Conservation (phyloP, 257 asterid genomes). For the Paulownia fortunei region DNA sequence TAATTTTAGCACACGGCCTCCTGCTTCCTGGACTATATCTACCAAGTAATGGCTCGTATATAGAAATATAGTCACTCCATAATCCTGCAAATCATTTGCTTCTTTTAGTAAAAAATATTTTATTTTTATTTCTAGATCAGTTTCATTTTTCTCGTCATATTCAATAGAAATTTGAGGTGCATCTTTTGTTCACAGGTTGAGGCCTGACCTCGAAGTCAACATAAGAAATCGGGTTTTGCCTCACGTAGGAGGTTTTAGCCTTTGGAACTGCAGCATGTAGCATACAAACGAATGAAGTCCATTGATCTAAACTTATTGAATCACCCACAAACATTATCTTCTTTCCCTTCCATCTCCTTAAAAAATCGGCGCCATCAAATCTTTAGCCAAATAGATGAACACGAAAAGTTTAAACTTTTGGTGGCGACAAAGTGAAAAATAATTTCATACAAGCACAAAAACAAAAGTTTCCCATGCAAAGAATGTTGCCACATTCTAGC, state of each 20-base stretch:
- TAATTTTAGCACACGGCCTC: slow-evolving; percentile 49
- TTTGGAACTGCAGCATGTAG: slow-evolving; percentile 55
- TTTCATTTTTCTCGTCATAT: no score
- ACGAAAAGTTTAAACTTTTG: neutral
- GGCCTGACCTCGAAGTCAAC: slow-evolving; percentile 48
- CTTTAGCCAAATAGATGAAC: slow-evolving; percentile 9
- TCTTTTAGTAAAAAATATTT: no score
- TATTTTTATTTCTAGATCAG: no score
- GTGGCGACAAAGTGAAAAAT: neutral
- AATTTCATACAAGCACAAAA: no score
- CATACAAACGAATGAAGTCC: slow-evolving; percentile 60
- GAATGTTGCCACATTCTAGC: no score
- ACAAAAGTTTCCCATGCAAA: no score
- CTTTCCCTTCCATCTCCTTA: slow-evolving; percentile 56
- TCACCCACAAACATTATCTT: slow-evolving; percentile 66
- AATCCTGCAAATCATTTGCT: slow-evolving; percentile 22
- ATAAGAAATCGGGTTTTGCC: slow-evolving; percentile 39
- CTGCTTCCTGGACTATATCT: slow-evolving; percentile 38
- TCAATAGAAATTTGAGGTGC: no score
- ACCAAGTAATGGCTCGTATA: slow-evolving; percentile 48
- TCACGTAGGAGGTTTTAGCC: slow-evolving; percentile 28
- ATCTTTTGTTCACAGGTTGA: neutral
- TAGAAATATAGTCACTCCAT: slow-evolving; percentile 27
- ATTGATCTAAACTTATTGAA: slow-evolving; percentile 55
- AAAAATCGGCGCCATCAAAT: slow-evolving; percentile 45